Percentiles rank a stretch among this genome's conserved stretches.
Conservation (phyloP, 371 early-diverging fungal species). For the Syncephalis plumigaleata region DNA sequence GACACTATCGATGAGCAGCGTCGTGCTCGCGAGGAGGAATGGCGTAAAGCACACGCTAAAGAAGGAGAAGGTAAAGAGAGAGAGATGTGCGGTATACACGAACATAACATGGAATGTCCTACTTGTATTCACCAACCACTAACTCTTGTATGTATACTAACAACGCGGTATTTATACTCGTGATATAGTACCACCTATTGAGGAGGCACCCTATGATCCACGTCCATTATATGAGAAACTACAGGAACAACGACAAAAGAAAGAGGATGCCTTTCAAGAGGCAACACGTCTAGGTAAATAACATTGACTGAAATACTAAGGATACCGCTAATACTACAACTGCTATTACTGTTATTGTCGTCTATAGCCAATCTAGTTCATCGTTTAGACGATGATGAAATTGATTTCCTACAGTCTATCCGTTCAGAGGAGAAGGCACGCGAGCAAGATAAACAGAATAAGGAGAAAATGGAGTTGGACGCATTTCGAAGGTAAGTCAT, state of each 20-base stretch:
- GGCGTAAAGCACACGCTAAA: constrained; percentile 4
- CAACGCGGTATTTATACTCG: no score
- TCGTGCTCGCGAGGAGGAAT: constrained; percentile 4
- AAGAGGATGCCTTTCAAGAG: constrained; percentile 47
- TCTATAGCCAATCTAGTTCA: constrained; percentile 48
- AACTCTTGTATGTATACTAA: no score
- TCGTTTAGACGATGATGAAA: constrained; percentile 56
- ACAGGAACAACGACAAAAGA: constrained; percentile 48
- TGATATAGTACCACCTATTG: constrained; percentile 5
- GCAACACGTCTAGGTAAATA: constrained; percentile 35
- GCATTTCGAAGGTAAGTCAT: constrained; percentile 28
- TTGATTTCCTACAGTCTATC: constrained; percentile 43
- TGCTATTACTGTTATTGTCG: no score
- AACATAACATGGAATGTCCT: no score
- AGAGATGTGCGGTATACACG: no score
- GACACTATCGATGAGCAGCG: constrained; percentile 4
- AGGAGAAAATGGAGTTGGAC: constrained; percentile 38
- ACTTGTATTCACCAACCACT: no score
- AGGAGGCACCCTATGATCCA: constrained; percentile 38
- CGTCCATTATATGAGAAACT: constrained; percentile 63
- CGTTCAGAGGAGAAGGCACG: constrained; percentile 33
- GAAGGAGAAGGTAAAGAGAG: constrained; percentile 2
- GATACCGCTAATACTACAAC: no score
- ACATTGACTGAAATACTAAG: background rate
- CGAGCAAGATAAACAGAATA: constrained; percentile 23